phyloP scores from a whole-genome alignment of 2,329 filamentous ascomycete genomes.

The Mycocentrospora acerina region DNA sequence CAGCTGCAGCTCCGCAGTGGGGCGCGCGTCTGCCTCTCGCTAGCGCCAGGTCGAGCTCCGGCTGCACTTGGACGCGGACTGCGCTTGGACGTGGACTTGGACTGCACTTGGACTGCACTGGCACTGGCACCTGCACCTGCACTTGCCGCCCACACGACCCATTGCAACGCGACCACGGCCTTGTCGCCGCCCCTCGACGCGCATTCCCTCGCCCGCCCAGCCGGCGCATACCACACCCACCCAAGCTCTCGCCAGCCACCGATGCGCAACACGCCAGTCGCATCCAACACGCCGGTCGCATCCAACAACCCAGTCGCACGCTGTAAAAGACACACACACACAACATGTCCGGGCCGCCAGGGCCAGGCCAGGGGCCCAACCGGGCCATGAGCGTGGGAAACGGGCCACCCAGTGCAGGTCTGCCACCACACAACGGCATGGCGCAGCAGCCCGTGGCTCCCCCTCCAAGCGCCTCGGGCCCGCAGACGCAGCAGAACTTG shows the following conservation, averaged over 20 bases:
- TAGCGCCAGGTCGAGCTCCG: too few relatives aligned
- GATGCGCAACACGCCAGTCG: slow-evolving; percentile 19
- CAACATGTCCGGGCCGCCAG: slow-evolving; percentile 40
- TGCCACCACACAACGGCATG: slow-evolving; percentile 47
- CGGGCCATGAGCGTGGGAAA: slow-evolving; percentile 46
- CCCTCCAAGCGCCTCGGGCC: slow-evolving; percentile 48
- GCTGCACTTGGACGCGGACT: too few relatives aligned
- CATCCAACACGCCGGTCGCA: slow-evolving; percentile 17
- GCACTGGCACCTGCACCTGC: too few relatives aligned
- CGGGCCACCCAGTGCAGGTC: slow-evolving; percentile 44
- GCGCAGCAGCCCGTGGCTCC: slow-evolving; percentile 52
- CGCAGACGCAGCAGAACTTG: slow-evolving; percentile 81
- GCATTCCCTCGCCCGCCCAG: too few relatives aligned
- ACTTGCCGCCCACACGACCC: too few relatives aligned
- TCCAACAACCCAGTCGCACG: too few relatives aligned
- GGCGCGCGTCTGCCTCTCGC: too few relatives aligned
- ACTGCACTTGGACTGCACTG: too few relatives aligned
- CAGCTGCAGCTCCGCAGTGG: too few relatives aligned
- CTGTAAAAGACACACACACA: slow-evolving; percentile 21
- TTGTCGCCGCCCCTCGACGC: neutral
- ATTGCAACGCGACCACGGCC: too few relatives aligned
- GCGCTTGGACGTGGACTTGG: too few relatives aligned
- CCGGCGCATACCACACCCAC: slow-evolving; percentile 2
- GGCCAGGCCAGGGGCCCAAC: slow-evolving; percentile 36
- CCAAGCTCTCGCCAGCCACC: slow-evolving; percentile 3